phyloP scores from a whole-genome alignment of 208 protist species.

The Trypanosoma caninum region DNA sequence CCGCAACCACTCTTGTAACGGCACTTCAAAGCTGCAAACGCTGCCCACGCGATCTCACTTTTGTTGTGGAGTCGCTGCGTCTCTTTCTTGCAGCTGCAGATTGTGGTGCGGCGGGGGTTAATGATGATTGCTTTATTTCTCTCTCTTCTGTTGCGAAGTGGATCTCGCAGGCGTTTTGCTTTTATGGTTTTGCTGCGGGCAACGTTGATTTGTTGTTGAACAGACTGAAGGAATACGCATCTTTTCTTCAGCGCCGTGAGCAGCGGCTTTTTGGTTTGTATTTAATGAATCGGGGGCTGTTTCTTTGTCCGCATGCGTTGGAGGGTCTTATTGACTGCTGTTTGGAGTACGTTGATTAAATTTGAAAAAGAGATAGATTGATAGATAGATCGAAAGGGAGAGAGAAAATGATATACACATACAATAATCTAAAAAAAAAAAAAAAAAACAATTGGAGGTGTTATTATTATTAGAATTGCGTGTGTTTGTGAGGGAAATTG shows the following conservation, averaged over 20 bases:
- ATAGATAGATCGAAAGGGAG: neutral
- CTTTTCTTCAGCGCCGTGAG: constrained; percentile 5
- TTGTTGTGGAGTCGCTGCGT: constrained; percentile 14
- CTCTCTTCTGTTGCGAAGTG: constrained; percentile 14
- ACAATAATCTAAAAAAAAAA: constrained; percentile 1
- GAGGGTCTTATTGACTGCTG: constrained; percentile 27
- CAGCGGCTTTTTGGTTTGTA: constrained; percentile 21
- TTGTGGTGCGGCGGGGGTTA: neutral
- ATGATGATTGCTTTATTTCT: neutral
- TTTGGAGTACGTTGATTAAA: constrained; percentile 23
- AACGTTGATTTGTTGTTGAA: constrained; percentile 3
- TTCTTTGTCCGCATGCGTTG: constrained; percentile 24
- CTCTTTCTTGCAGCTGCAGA: neutral
- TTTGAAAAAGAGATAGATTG: neutral
- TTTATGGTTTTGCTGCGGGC: constrained; percentile 17
- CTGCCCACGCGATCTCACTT: constrained; percentile 7
- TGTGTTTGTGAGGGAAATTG: too few relatives aligned
- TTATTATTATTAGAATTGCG: neutral
- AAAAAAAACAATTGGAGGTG: neutral
- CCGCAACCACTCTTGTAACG: constrained; percentile 13
- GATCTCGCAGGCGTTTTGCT: constrained; percentile 25
- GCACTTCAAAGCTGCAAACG: neutral
- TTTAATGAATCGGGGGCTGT: constrained; percentile 22
- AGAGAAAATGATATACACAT: neutral
- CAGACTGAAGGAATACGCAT: neutral